Evolutionary conservation across 768 basidiomycete genomes (phyloP), one percentile per base, ranked within the genome.

Genomic region (Agaricus sinodeliciosus): DNA sequence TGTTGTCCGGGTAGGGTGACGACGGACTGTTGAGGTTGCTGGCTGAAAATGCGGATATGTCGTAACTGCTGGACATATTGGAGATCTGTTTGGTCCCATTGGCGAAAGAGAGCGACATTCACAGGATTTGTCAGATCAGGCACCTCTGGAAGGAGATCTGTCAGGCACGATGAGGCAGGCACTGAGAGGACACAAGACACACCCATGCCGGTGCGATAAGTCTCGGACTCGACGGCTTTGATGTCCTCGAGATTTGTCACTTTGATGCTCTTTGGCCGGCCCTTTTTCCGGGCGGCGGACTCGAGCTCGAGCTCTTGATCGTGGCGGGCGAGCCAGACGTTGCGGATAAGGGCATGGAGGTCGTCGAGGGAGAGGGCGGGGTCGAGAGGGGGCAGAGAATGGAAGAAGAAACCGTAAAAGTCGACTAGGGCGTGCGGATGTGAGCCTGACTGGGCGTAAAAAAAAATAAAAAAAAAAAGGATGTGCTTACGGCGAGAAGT

Each of bases 181-280:
- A 36, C 49, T 44, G 43, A 43, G 7, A 12, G 48, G 45, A 35
- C 9, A 45, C n/a, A 41, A 22, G 61, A 28, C 84, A 56, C 62
- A 89, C 90, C 90, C 63, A 93, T 75, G 6, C 90, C 90, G 2
- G 90, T 87, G 35, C 85, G 76, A 65, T 93, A 93, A 51, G 78
- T 70, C 56, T 92, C 89, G 15, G 69, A 60, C 59, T 91, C 90
- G 52, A 78, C 72, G 49, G 82, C 64, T 61, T 82, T 84, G n/a
- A 78, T 63, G 45, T 88, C 87, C 64, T 90, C 87, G 35, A 92
- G 62, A 59, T 80, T 81, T 22, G 65, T 54, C 64, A 91, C 87
- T 58, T 74, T 84, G 3, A 70, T 65, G 60, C 82, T 87, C 66
- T 89, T 90, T 39, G 90, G 84, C 40, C 90, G 69, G 7, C 90